Percentiles rank a stretch among this genome's conserved stretches.
Evolutionary conservation across 2,329 filamentous ascomycete species (phyloP).

Genomic region (Hymenoscyphus occultus): DNA sequence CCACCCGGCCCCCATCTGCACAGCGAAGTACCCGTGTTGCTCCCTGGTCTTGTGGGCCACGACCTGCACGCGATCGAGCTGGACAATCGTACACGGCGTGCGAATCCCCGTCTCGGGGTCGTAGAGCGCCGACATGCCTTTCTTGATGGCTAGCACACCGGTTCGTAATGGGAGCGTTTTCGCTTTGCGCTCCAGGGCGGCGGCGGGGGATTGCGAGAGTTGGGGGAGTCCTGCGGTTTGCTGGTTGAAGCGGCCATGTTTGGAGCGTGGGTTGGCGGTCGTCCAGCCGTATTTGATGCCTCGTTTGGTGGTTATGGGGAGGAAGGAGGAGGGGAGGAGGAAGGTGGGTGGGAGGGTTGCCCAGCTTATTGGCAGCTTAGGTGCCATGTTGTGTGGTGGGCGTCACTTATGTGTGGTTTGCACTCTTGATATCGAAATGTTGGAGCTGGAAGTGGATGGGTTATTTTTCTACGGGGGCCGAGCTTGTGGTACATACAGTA

Average conservation of each 20-base stretch:
- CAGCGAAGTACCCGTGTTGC: constrained; percentile 87
- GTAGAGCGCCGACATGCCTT: constrained; percentile 93
- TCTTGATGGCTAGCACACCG: constrained; percentile 83
- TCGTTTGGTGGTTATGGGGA: constrained; percentile 36
- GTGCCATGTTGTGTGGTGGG: constrained; percentile 35
- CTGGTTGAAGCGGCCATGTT: constrained; percentile 57
- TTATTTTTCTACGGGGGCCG: constrained; percentile 29
- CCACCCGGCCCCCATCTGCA: constrained; percentile 80
- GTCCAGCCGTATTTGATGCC: constrained; percentile 52
- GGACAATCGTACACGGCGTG: constrained; percentile 85
- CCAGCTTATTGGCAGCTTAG: constrained; percentile 37
- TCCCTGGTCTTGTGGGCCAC: constrained; percentile 79
- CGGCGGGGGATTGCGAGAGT: constrained; percentile 56
- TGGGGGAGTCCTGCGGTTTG: constrained; percentile 52
- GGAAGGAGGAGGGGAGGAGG: constrained; percentile 33
- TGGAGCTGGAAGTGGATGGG: constrained; percentile 6
- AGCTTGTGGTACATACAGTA: constrained; percentile 19
- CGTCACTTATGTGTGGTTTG: not conserved
- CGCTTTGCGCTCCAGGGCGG: constrained; percentile 57
- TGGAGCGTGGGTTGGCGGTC: constrained; percentile 50
- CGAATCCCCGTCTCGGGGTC: constrained; percentile 71
- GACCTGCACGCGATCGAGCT: constrained; percentile 90
- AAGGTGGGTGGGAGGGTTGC: constrained; percentile 33
- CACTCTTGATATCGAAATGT: constrained; percentile 2
- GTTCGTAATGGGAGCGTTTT: constrained; percentile 65